Evolutionary conservation across 176 grass and related monocot genomes (phyloP).

Genomic region (Aegilops longissima): DNA sequence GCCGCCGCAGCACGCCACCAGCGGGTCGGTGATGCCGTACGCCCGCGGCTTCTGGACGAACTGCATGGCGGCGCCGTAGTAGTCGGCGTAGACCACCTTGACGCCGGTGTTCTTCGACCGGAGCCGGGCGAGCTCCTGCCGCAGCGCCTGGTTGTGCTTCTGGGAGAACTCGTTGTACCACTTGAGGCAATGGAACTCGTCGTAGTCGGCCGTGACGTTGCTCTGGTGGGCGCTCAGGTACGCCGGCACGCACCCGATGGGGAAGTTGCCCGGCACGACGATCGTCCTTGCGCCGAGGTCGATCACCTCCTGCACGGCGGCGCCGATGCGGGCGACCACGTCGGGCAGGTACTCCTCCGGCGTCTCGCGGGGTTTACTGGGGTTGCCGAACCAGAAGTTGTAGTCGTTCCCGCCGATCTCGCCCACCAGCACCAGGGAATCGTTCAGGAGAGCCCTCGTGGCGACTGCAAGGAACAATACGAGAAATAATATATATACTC

Average conservation of each 20-base stretch:
- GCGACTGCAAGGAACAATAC: not conserved
- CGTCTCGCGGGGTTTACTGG: not conserved
- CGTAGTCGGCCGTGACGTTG: not conserved
- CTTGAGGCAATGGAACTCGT: not conserved
- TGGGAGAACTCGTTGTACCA: not conserved
- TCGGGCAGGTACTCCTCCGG: not conserved
- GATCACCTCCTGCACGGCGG: not conserved
- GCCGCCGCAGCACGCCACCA: slow-evolving; percentile 1
- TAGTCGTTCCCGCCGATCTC: slow-evolving; percentile 77
- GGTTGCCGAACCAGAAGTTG: slow-evolving; percentile 32
- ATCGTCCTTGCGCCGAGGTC: slow-evolving; percentile 3
- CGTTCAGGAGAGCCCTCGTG: not conserved
- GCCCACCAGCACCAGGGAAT: slow-evolving; percentile 46
- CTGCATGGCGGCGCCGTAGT: slow-evolving; percentile 8
- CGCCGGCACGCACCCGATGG: not conserved
- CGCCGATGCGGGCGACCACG: not conserved
- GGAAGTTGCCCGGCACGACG: slow-evolving; percentile 1
- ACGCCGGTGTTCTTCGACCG: not conserved
- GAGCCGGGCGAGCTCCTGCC: not conserved
- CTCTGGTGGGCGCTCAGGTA: not conserved
- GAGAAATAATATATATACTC: not conserved
- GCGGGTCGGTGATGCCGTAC: slow-evolving; percentile 5
- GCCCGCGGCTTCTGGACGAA: not conserved
- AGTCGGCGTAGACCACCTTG: slow-evolving; percentile 10
- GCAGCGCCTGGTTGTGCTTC: slow-evolving; percentile 3